Conservation (phyloP, 2,329 filamentous ascomycete species). For the Penicillium rolfsii region DNA sequence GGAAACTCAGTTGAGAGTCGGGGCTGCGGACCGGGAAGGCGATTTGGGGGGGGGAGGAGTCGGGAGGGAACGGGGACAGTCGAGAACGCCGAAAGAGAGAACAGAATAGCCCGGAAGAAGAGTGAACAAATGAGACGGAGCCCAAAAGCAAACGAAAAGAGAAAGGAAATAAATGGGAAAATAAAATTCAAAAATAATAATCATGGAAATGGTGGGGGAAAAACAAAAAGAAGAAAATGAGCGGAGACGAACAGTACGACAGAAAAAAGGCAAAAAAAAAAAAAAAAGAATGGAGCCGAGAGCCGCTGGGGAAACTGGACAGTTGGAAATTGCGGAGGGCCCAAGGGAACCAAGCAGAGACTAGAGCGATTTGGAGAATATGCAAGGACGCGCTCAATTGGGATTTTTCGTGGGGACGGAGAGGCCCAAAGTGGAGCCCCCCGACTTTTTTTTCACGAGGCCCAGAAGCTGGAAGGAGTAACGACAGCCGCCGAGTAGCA, state of each 20-base stretch:
- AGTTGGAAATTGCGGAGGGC: conserved; percentile 33
- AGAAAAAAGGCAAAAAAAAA: conserved; percentile 12
- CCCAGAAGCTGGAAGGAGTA: conserved; percentile 5
- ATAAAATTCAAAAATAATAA: not conserved
- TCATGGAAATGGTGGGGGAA: not conserved
- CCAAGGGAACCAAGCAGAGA: conserved; percentile 1
- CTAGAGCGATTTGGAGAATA: not conserved
- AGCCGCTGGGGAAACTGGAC: conserved; percentile 26
- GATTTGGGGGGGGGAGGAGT: conserved; percentile 14
- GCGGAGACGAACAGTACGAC: not conserved
- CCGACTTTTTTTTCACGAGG: conserved; percentile 13
- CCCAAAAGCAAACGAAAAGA: conserved; percentile 8
- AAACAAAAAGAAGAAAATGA: not conserved
- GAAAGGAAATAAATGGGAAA: not conserved
- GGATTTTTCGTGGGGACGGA: conserved; percentile 21
- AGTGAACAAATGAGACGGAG: too few species aligned
- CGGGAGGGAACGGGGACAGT: conserved; percentile 28
- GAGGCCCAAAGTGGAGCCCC: conserved; percentile 17
- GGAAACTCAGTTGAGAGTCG: conserved; percentile 31
- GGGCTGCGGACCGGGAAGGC: conserved; percentile 37
- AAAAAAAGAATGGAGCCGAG: conserved; percentile 20
- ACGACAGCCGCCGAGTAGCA: not conserved
- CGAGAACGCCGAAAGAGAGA: conserved; percentile 12
- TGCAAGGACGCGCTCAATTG: conserved; percentile 26
- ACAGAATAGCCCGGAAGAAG: not conserved